Evolutionary conservation across 2,329 filamentous ascomycete genomes (phyloP).

Genomic region (Claviceps digitariae): DNA sequence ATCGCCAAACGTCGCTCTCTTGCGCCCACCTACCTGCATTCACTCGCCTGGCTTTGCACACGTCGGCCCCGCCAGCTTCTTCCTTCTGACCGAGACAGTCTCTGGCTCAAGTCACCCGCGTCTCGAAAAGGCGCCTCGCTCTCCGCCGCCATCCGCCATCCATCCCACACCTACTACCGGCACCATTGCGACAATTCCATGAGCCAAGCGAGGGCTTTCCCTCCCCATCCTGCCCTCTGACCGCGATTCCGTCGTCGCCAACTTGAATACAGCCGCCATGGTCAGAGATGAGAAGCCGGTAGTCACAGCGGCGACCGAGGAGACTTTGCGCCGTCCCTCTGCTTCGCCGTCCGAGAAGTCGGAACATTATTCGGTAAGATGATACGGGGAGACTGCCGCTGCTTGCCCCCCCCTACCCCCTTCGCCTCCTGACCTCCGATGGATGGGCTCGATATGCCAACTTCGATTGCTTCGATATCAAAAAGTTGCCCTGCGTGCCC

Average conservation of each 20-base stretch:
- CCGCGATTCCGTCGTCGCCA: background rate
- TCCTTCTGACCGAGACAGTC: background rate
- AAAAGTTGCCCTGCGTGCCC: background rate
- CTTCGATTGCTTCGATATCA: background rate
- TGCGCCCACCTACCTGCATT: background rate
- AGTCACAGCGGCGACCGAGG: slow-evolving; percentile 10
- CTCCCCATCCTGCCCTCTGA: slow-evolving; percentile 2
- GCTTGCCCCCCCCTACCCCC: background rate
- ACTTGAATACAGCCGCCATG: slow-evolving; percentile 10
- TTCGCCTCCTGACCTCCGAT: no score
- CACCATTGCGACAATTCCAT: slow-evolving; percentile 9
- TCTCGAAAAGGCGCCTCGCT: background rate
- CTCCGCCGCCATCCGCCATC: background rate
- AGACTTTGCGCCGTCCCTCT: slow-evolving; percentile 9
- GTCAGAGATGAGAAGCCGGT: slow-evolving; percentile 17
- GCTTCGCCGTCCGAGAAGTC: slow-evolving; percentile 7
- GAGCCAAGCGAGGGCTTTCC: slow-evolving; percentile 6
- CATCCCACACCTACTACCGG: background rate
- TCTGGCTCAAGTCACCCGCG: background rate
- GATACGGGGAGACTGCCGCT: background rate
- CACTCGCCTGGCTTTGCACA: background rate
- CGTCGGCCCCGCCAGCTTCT: background rate
- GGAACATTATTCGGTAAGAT: slow-evolving; percentile 6
- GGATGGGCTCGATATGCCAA: background rate
- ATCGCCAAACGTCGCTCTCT: background rate